Base-by-base conservation (phyloP, 352 stramenopile genomes). In the Globisporangium uncinulatum region DNA sequence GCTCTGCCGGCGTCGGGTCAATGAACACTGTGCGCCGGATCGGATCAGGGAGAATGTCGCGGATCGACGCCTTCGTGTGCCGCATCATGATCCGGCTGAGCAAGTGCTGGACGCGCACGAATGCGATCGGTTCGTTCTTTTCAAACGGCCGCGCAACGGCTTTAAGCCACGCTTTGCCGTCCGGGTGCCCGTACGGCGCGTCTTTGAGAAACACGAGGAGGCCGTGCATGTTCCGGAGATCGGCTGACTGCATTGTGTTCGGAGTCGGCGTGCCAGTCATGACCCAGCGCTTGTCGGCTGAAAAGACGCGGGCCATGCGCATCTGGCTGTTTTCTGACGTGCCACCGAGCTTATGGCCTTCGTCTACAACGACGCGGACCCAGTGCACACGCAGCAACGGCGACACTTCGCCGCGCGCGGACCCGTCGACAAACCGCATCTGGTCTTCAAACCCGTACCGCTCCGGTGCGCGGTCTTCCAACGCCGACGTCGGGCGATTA, bases 191-290 rank as follows among this genome's bases (percentile, higher is more conserved):
- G 66, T 93, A 98, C n/a, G 73, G 77, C 15, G 75, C 49, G 57
- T 98, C 92, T 19, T 88, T 74, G 6, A 99, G 53, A 59, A 98
- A 98, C 3, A 90, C 76, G 0, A 98, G 47, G 1, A 98, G 65
- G 21, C 84, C 86, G 55, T 96, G 89, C 61, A 99, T 80, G 56
- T 97, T 93, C 1, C 73, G 76, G 7, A 98, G 67, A 37, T 93
- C 93, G 1, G 73, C 66, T n/a, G 72, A 88, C 56, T 96, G 76
- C 17, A 93, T 74, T 0, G 79, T 87, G 57, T 96, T 95, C 39
- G 89, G 87, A 11, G 95, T 98, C 15, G 96, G 96, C 17, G 96
- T 99, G 48, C 96, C 96, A 4, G 94, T 99, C 95, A 99, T 98
- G n/a, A 97, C 86, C 96, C 95, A 99, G 15, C 92, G 74, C 54